These are phyloP conservation scores for Didymella arachidicola DNA, from an alignment of 2,329 filamentous ascomycete genomes.

Conservation along the genomic window DNA sequence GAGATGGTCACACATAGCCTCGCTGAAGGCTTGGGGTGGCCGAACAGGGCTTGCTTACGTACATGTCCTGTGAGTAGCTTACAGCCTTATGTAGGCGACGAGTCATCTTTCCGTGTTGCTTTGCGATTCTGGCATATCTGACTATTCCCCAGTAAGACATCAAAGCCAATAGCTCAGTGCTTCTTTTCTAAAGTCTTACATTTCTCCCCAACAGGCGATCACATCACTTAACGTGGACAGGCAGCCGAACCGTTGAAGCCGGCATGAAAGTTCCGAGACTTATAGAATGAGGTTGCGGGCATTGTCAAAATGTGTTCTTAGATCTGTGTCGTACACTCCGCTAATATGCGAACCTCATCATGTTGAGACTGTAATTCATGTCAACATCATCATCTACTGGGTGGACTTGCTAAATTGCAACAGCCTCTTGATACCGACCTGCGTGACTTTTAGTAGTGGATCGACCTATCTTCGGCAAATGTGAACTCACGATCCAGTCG, in stretches of 20 bases:
- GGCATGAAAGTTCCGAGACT: neutral
- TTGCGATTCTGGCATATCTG: too few species aligned
- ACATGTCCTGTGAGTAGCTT: too few species aligned
- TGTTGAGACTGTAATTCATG: constrained; percentile 4
- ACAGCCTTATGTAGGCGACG: too few species aligned
- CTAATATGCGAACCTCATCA: constrained; percentile 2
- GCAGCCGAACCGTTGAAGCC: too few species aligned
- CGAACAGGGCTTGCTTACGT: too few species aligned
- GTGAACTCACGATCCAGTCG: constrained; percentile 59
- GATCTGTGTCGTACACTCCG: constrained; percentile 7
- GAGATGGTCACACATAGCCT: too few species aligned
- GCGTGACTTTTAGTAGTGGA: constrained; percentile 5
- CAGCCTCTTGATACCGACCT: constrained; percentile 51
- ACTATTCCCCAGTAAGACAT: neutral
- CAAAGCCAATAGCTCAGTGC: neutral
- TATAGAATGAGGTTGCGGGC: neutral
- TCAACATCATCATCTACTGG: constrained; percentile 21
- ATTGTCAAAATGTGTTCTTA: neutral
- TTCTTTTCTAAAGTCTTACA: neutral
- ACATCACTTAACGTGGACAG: neutral
- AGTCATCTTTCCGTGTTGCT: too few species aligned
- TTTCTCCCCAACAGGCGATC: neutral
- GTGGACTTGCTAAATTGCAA: constrained; percentile 51
- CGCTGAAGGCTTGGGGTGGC: too few species aligned
- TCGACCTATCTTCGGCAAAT: neutral